Conservation (phyloP, 2,329 filamentous ascomycete species). For the Claviceps capensis region DNA sequence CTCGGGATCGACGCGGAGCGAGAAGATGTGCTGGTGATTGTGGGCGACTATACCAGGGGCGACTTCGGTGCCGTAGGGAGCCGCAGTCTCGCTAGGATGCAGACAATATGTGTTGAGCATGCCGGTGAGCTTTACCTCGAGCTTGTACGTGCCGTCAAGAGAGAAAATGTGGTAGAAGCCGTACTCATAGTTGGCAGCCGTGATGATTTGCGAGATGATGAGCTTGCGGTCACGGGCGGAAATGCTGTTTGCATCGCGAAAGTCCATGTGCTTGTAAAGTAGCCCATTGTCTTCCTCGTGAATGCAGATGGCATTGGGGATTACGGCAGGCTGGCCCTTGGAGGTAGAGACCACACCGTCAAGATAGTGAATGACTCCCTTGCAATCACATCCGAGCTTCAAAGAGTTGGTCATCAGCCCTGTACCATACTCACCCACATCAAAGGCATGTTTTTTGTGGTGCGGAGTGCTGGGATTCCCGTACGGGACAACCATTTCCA, state of each 20-base stretch:
- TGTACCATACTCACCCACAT: slow-evolving; percentile 53
- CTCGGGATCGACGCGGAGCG: slow-evolving; percentile 50
- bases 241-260: slow-evolving; percentile 42
- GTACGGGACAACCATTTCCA: slow-evolving; percentile 61
- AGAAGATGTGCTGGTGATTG: slow-evolving; percentile 60
- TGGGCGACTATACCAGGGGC: slow-evolving; percentile 48
- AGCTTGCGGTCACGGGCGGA: slow-evolving; percentile 45
- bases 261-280: slow-evolving; percentile 52
- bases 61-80: slow-evolving; percentile 48
- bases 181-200: slow-evolving; percentile 53
- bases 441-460: slow-evolving; percentile 55
- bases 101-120: slow-evolving; percentile 31
- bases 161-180: slow-evolving; percentile 25
- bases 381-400: slow-evolving; percentile 45
- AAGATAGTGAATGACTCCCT: slow-evolving; percentile 41
- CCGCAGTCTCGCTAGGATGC: slow-evolving; percentile 18
- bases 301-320: slow-evolving; percentile 38
- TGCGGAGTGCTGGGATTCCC: slow-evolving; percentile 49
- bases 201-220: slow-evolving; percentile 51
- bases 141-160: slow-evolving; percentile 52
- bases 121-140: slow-evolving; percentile 40
- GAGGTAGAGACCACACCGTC: slow-evolving; percentile 22
- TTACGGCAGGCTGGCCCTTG: slow-evolving; percentile 46
- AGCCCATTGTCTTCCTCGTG: slow-evolving; percentile 37
- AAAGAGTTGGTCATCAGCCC: slow-evolving; percentile 55